A percentile compares a stretch with the other conserved stretches of the same genome.
These are phyloP conservation scores for Chimonanthus salicifolius DNA, from an alignment of 164 flowering plant species.

Conservation along the genomic window DNA sequence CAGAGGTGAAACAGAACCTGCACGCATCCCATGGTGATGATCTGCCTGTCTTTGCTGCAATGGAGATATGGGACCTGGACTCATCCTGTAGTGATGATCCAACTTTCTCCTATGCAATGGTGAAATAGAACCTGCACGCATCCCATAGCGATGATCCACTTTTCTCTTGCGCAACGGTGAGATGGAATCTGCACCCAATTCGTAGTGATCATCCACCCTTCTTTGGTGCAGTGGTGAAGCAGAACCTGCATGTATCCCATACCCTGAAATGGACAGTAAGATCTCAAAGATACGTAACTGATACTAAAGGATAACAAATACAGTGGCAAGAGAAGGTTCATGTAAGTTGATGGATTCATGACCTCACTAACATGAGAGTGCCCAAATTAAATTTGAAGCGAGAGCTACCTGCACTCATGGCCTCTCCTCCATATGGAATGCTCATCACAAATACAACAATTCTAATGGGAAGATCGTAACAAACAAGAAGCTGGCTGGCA, in stretches of 20 bases:
- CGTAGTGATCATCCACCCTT: constrained; percentile 28
- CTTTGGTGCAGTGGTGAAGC: constrained; percentile 67
- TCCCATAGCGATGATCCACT: constrained; percentile 46
- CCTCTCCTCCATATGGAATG: constrained; percentile 22
- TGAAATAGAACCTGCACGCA: constrained; percentile 74
- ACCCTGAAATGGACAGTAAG: constrained; percentile 61
- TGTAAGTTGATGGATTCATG: constrained; percentile 8
- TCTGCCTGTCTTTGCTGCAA: constrained; percentile 43
- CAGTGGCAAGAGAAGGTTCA: constrained; percentile 10
- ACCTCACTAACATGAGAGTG: constrained; percentile 13
- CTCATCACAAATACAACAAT: constrained; percentile 17
- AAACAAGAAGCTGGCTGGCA: constrained; percentile 19
- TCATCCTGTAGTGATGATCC: constrained; percentile 37
- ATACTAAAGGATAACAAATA: neutral
- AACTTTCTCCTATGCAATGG: constrained; percentile 59
- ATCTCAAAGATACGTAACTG: constrained; percentile 16
- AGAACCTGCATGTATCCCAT: constrained; percentile 73
- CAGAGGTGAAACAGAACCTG: constrained; percentile 73
- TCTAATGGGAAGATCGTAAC: constrained; percentile 13
- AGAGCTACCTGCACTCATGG: constrained; percentile 20
- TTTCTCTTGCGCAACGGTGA: constrained; percentile 69
- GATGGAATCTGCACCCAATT: constrained; percentile 67
- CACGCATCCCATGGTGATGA: constrained; percentile 34
- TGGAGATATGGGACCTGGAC: constrained; percentile 80
- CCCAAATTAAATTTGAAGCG: constrained; percentile 17